Evolutionary conservation across 495 filamentous ascomycete species (phyloP).

Genomic region (Hyaloscypha hepaticicola): DNA sequence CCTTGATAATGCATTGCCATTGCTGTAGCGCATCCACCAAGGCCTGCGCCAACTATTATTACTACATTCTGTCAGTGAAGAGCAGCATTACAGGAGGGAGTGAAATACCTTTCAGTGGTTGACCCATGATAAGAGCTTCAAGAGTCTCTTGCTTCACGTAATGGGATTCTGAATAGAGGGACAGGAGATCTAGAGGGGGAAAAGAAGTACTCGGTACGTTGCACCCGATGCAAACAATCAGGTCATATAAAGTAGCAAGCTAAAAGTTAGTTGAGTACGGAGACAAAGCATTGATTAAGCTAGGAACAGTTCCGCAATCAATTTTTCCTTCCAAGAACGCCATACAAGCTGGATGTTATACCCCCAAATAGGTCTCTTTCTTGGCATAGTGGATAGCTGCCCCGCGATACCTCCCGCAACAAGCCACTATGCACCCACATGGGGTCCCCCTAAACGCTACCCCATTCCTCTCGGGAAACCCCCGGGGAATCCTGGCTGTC

Average conservation of each 20-base stretch:
- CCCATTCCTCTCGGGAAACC: neutral
- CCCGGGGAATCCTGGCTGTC: neutral
- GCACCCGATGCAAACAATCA: neutral
- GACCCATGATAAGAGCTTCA: neutral
- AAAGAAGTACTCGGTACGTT: neutral
- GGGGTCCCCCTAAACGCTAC: neutral
- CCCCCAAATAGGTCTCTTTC: too few species aligned
- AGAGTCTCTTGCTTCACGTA: neutral
- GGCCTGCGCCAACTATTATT: slow-evolving; percentile 52
- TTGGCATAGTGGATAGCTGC: neutral
- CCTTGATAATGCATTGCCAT: slow-evolving; percentile 52
- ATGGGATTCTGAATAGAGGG: neutral
- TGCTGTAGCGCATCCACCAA: slow-evolving; percentile 54
- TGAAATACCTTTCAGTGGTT: slow-evolving; percentile 20
- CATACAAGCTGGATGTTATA: neutral
- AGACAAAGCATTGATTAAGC: neutral
- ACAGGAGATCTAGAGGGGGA: neutral
- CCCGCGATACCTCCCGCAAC: neutral
- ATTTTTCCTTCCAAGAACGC: neutral
- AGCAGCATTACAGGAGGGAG: neutral
- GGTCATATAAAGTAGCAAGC: neutral
- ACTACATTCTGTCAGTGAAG: slow-evolving; percentile 31
- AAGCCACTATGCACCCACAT: slow-evolving; percentile 1
- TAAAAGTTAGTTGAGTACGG: neutral
- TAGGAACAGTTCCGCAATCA: neutral